These are phyloP conservation scores for Trametes pubescens DNA, from an alignment of 1,284 basidiomycete species.

Conservation along the genomic window DNA sequence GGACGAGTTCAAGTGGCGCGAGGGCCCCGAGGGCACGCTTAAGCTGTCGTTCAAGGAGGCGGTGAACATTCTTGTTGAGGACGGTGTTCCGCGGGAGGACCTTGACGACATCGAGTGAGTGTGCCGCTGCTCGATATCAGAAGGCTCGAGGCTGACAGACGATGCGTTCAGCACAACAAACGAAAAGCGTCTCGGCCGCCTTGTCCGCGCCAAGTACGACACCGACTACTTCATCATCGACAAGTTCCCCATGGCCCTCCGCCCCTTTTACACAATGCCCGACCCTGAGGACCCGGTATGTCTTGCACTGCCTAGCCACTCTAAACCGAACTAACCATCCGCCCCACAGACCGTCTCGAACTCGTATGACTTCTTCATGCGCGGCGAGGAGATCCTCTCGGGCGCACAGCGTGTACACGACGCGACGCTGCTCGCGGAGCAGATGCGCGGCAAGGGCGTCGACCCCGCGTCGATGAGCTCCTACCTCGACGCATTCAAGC, in stretches of 20 bases:
- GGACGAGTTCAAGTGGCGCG: conserved; percentile 89
- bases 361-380: conserved; percentile 99
- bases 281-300: conserved; percentile 87
- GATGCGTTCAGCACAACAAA: conserved; percentile 76
- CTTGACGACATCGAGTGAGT: conserved; percentile 90
- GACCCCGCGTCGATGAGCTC: conserved; percentile 88
- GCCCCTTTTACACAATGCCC: conserved; percentile 99
- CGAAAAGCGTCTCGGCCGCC: conserved; percentile 90
- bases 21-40: conserved; percentile 83
- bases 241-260: conserved; percentile 93
- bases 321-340: conserved; percentile 12
- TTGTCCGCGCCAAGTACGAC: conserved; percentile 92
- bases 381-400: conserved; percentile 97
- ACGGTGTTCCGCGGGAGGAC: conserved; percentile 77
- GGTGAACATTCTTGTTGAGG: conserved; percentile 84
- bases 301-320: conserved; percentile 20
- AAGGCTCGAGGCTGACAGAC: conserved; percentile 9
- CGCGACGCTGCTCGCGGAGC: conserved; percentile 80
- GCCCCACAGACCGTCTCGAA: conserved; percentile 82
- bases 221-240: conserved; percentile 99
- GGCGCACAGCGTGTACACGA: conserved; percentile 98
- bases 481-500: conserved; percentile 94
- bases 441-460: conserved; percentile 86
- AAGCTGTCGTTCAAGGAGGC: conserved; percentile 89
- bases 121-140: neutral